Evolutionary conservation across 1,284 basidiomycete genomes (phyloP), one percentile per base, ranked within the genome.

Genomic region (Puccinia coronata): DNA sequence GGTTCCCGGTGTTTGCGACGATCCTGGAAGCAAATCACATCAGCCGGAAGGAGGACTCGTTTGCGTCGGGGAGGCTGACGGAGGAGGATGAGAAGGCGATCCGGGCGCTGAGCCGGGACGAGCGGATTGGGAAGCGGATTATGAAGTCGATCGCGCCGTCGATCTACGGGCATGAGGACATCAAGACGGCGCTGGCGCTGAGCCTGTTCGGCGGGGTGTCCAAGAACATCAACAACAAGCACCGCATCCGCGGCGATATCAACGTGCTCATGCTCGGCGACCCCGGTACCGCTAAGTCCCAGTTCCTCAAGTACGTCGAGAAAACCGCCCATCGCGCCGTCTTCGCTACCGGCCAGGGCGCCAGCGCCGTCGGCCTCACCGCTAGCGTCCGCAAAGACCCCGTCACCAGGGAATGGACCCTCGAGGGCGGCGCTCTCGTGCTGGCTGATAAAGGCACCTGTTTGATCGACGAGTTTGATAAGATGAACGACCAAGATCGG

Each of bases 401-500:
- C 0, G 90, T 92, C 73, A 93, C 96, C 41, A 91, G 97, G 67
- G 97, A 99, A 86, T 99, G 99, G 86, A 99, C 96, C 87, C 90
- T 99, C 12, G 97, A 99, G 88, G 97, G 97, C 6, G 97, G 97
- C 39, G 97, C 97, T 0, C 99, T 99, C 97, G 97, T 99, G 12
- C 90, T 99, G 41, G 97, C 97, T 0, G 97, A 99, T 86, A 95
- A 94, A 4, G 97, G 97, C 39, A 96, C 99, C 20, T 97, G 99
- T 28, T 99, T 97, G 86, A 99, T 99, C 85, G 97, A 99, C 86
- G 97, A 99, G 87, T 99, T 99, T 85, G 97, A 99, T 88, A 99
- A 99, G 89, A 99, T 99, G 97, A 90, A 96, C 41, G 97, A 99
- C 85, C 96, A 98, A 87, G 97, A 99, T 86, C 91, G 97, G 82